Conservation (phyloP, 139 green algal genomes). For the Microglena sp. region DNA sequence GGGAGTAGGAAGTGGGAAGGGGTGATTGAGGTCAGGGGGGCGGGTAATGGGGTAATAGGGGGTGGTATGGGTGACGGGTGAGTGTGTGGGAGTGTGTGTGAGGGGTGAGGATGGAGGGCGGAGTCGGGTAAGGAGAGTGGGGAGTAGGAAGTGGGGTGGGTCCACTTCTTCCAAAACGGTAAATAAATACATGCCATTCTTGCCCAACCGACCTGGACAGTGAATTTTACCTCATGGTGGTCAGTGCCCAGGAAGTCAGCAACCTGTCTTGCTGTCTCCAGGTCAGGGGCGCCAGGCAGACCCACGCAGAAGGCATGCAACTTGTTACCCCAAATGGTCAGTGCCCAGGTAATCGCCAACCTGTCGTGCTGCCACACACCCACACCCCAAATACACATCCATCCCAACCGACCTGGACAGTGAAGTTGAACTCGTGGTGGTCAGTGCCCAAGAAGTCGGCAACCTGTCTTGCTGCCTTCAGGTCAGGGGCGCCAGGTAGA, state of each 20-base stretch:
- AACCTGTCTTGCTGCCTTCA: conserved; percentile 80
- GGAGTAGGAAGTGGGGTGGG: too few species aligned
- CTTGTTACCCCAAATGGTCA: too few species aligned
- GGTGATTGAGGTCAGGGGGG: conserved; percentile 90
- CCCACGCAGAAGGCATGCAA: conserved; percentile 91
- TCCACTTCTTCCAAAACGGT: too few species aligned
- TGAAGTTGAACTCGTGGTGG: conserved; percentile 97
- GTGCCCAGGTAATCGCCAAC: too few species aligned
- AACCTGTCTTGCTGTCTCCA: conserved; percentile 78
- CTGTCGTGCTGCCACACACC: too few species aligned
- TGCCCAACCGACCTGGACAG: neutral
- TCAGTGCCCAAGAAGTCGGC: conserved; percentile 84
- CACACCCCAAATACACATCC: too few species aligned
- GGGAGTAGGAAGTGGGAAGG: neutral
- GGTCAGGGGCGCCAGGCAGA: conserved; percentile 82
- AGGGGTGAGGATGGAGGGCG: too few species aligned
- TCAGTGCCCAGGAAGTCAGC: conserved; percentile 78
- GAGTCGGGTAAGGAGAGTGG: too few species aligned
- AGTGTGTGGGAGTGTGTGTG: too few species aligned
- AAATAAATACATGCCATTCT: too few species aligned
- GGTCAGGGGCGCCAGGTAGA: conserved; percentile 82
- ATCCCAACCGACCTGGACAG: conserved; percentile 46
- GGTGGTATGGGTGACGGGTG: too few species aligned
- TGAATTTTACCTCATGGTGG: neutral
- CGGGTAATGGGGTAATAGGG: too few species aligned